Base-by-base conservation (phyloP, 2,329 filamentous ascomycete species). In the Penicillium frequentans region DNA sequence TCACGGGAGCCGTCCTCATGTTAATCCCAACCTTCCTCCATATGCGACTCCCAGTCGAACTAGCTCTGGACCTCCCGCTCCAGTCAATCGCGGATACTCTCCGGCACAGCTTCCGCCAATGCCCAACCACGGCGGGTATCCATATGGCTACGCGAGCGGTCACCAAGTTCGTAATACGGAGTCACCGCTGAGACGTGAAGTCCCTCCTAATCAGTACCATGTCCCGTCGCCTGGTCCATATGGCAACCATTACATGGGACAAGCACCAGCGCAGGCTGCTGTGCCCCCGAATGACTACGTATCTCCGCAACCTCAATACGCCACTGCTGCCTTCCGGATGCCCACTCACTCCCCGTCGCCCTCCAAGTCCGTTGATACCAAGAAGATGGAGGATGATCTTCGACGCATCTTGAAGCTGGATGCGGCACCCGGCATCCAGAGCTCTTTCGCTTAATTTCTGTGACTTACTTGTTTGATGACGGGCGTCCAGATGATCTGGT, bases 381-480 rank as follows among this genome's bases (percentile, higher is more conserved):
- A 76, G 62, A 71, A 75, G 52, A 77, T 81, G 65, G 79, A 81
- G 62, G 78, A 80, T 66, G 77, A 81, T 66, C 64, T 81, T 52
- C 74, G 78, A 29, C 72, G 77, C 29, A 77, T 81, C 31, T 61
- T 81, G 66, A 81, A 81, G 56, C 68, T 81, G 53, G 72, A 76
- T 64, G 67, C 68, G 39, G 61, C 65, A 31, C 54, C 68, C 24
- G 64, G 67, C 23, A 64, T 73, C 23, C 72, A 72, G 46, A 75
- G 73, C 55, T 71, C 69, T 14, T 63, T 59, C 53, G 59, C 49
- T 16, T 57, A 23, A 57, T 45, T 56, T 23, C 24, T 26, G 24
- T 49, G 35, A 42, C 39, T 42, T 42, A 23, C 19, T 14, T 42
- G n/a, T 21, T 42, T 42, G 19, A 42, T 42, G 10, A 23, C 39